These are phyloP conservation scores for Lantana camara DNA, from an alignment of 257 asterid genomes.

Conservation along the genomic window DNA sequence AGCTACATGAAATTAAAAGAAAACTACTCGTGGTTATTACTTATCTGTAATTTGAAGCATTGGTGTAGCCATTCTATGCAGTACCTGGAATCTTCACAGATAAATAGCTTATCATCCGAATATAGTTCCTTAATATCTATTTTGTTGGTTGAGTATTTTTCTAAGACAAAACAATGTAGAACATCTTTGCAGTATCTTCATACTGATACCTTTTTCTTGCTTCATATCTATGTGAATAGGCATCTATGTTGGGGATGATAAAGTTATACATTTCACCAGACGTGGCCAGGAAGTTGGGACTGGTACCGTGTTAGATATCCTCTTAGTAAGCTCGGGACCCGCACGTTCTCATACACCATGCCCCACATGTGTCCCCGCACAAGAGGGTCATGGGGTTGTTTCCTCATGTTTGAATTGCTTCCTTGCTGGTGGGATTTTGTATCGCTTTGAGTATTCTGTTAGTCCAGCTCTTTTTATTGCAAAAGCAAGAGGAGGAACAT, in stretches of 20 bases:
- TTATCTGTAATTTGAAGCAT: neutral
- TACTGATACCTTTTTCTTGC: neutral
- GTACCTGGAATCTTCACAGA: constrained; percentile 1
- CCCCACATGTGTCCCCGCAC: constrained; percentile 56
- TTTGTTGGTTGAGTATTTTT: neutral
- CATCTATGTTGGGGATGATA: constrained; percentile 75
- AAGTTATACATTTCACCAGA: constrained; percentile 86
- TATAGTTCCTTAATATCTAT: neutral
- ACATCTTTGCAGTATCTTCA: neutral
- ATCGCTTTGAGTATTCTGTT: constrained; percentile 83
- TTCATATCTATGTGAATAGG: constrained; percentile 43
- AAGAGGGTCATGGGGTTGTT: constrained; percentile 80
- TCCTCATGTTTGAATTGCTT: constrained; percentile 84
- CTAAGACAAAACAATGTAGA: neutral
- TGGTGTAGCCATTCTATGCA: constrained; percentile 2
- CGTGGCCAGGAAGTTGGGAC: constrained; percentile 97
- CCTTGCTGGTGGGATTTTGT: constrained; percentile 86
- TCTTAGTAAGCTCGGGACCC: constrained; percentile 83
- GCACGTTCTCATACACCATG: constrained; percentile 57
- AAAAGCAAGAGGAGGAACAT: constrained; percentile 95
- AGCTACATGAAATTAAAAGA: neutral
- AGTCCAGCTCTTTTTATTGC: constrained; percentile 77
- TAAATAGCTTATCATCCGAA: neutral
- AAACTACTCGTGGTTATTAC: neutral
- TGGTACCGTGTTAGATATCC: constrained; percentile 68